These are phyloP conservation scores for Roridomyces roridus DNA, from an alignment of 768 basidiomycete genomes.

Conservation along the genomic window DNA sequence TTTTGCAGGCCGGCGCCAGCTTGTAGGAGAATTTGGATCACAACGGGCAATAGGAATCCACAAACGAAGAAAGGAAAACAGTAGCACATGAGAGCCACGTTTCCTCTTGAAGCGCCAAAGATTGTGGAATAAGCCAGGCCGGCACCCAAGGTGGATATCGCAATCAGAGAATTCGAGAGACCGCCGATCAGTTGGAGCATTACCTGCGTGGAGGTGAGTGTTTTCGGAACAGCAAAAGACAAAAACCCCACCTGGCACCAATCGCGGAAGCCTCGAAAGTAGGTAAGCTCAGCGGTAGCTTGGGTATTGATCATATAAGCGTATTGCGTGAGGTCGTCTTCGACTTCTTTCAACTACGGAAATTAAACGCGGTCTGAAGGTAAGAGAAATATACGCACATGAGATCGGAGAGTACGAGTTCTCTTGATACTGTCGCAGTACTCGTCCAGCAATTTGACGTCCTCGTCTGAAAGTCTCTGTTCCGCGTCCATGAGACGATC, in stretches of 20 bases:
- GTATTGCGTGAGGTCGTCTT: conserved; percentile 22
- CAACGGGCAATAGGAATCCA: conserved; percentile 32
- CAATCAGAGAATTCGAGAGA: conserved; percentile 20
- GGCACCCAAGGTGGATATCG: conserved; percentile 28
- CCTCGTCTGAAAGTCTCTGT: not conserved
- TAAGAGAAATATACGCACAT: conserved; percentile 8
- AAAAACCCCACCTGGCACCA: conserved; percentile 25
- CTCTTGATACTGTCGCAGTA: conserved; percentile 22
- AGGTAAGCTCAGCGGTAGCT: conserved; percentile 26
- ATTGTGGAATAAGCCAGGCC: conserved; percentile 33
- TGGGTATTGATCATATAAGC: conserved; percentile 22
- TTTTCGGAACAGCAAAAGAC: not conserved
- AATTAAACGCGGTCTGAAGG: not conserved
- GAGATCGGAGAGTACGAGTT: conserved; percentile 10
- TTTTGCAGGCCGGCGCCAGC: conserved; percentile 28
- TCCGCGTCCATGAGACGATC: not conserved
- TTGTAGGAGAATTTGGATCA: conserved; percentile 24
- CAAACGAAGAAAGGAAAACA: conserved; percentile 33
- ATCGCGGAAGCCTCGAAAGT: conserved; percentile 28
- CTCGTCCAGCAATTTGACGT: conserved; percentile 18
- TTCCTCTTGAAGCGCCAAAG: conserved; percentile 29
- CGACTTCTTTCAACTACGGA: conserved; percentile 22
- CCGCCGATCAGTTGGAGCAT: conserved; percentile 10
- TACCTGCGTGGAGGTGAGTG: conserved; percentile 7
- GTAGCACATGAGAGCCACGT: conserved; percentile 32